Base-by-base conservation (phyloP, 306 rosid species). In the Inga laurina region DNA sequence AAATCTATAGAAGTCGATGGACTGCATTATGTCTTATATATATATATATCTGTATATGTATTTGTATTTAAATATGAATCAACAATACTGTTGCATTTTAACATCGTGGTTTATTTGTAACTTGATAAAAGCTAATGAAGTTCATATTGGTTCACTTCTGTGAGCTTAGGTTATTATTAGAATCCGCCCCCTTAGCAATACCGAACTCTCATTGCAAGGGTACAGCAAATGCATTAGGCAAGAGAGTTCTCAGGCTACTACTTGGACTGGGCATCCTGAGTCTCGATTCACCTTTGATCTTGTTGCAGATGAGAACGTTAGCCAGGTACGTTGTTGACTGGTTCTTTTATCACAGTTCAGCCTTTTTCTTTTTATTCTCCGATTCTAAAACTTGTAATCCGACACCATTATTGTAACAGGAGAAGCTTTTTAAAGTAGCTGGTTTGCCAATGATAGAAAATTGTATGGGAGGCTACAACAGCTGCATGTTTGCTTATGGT, bases 401-500 rank as follows among this genome's bases (percentile, higher is more conserved):
- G 14, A 79, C 48, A 61, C 79, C 18, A 54, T 66, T 39, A 19
- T 75, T 85, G 67, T 75, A 73, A 72, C 97, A 96, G 99, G 99
- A 96, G 89, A 91, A 90, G 3, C 89, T 96, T 73, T 96, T 96
- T 80, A 94, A 94, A 87, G 95, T 88, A 68, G 99, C 99, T 64
- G 99, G 99, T 81, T 77, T 96, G 80, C 97, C 97, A 15, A 96
- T 96, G 98, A 92, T 96, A 73, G 99, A 96, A 82, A 96, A 96
- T 79, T 96, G 99, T 84, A 88, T 96, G 91, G 96, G 86, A 71
- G 99, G 99, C 78, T 94, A 96, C 89, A 96, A 96, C 84, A 94
- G 98, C 85, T 96, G 99, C 89, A 96, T 96, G 99, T 96, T 96
- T 88, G 99, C 98, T 69, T 96, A 96, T 90, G 99, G 99, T 44